These are phyloP conservation scores for Saccharomycopsis phalli DNA, from an alignment of 1,139 yeast species.

Conservation along the genomic window DNA sequence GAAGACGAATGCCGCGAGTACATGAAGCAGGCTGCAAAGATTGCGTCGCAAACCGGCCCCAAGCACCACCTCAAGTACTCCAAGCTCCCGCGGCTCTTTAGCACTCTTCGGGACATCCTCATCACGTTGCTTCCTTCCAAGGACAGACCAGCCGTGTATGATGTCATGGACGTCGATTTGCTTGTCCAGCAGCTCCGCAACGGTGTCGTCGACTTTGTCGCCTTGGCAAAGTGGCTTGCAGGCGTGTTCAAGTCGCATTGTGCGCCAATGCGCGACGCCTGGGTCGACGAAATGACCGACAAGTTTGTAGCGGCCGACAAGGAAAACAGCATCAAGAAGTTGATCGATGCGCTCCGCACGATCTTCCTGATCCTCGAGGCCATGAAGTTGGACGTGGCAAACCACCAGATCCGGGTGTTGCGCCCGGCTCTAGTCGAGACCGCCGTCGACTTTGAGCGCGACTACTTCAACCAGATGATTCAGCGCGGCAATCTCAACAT, in stretches of 20 bases:
- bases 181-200: constrained; percentile 67
- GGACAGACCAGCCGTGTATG: constrained; percentile 61
- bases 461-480: constrained; percentile 69
- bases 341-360: constrained; percentile 72
- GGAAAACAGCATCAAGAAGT: constrained; percentile 41
- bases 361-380: constrained; percentile 83
- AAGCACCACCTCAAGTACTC: constrained; percentile 23
- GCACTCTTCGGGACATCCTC: constrained; percentile 69
- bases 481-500: constrained; percentile 59
- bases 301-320: constrained; percentile 56
- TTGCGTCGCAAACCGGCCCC: neutral
- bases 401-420: constrained; percentile 81
- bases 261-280: constrained; percentile 90
- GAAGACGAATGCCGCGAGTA: constrained; percentile 39
- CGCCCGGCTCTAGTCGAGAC: constrained; percentile 82
- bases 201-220: constrained; percentile 59
- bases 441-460: constrained; percentile 87
- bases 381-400: constrained; percentile 94
- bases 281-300: constrained; percentile 80
- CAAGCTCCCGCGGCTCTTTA: constrained; percentile 58
- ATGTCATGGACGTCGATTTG: constrained; percentile 70
- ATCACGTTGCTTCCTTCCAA: constrained; percentile 69
- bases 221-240: constrained; percentile 63
- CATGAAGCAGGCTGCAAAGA: constrained; percentile 11
- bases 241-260: constrained; percentile 72